Evolutionary conservation across 202 grass and related monocot genomes (phyloP).

Genomic region (Dendrocalamus latiflorus): DNA sequence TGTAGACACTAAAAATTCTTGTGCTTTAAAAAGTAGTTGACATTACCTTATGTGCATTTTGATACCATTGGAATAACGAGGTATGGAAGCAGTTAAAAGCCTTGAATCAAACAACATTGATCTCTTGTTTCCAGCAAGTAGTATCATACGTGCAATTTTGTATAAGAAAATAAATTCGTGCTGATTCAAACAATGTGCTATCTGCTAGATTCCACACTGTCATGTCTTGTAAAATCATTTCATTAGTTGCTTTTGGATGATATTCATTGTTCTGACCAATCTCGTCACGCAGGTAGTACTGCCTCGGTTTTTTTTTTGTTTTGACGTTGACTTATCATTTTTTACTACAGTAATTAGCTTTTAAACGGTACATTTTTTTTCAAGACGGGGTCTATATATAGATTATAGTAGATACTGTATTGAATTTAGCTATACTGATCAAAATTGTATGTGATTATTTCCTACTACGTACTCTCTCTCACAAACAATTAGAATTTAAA

Average conservation of each 20-base stretch:
- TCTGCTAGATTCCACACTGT: background rate
- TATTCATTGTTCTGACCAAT: background rate
- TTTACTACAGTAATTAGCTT: no score
- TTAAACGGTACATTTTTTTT: no score
- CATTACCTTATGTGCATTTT: background rate
- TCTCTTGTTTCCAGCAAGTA: background rate
- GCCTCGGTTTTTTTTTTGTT: no score
- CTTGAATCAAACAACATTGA: background rate
- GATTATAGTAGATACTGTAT: no score
- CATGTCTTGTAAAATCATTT: background rate
- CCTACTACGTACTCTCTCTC: accelerated
- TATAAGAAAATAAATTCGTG: background rate
- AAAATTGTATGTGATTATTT: no score
- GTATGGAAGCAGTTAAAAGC: background rate
- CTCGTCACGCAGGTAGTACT: constrained; percentile 38
- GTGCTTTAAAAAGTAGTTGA: background rate
- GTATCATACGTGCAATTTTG: background rate
- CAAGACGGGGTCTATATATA: no score
- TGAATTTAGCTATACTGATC: no score
- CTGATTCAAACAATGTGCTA: background rate
- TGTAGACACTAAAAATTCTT: background rate
- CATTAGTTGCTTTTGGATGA: background rate
- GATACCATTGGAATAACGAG: background rate
- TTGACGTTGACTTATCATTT: no score
- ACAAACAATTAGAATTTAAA: no score